Evolutionary conservation across 768 basidiomycete genomes (phyloP), one percentile per base, ranked within the genome.

Genomic region (Clathrus columnatus): DNA sequence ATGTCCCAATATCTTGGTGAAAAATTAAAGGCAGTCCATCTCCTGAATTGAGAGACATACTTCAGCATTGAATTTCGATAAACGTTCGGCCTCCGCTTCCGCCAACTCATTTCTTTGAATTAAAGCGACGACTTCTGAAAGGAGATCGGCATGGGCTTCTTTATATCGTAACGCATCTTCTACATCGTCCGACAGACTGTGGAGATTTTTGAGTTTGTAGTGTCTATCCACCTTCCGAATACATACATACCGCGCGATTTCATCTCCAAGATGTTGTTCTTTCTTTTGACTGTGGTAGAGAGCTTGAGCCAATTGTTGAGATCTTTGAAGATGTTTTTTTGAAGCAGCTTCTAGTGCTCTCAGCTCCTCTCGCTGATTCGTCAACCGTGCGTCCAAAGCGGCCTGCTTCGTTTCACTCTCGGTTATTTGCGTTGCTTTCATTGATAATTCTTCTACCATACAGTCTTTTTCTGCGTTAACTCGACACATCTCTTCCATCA

Each of bases 31-130:
- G 10, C 48, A 18, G 42, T 20, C n/a, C 42, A 16, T 20, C 5
- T 5, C 28, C 29, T 27, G 4, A 17, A 21, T 36, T 17, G 50
- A 36, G 11, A 32, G 18, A n/a, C 2, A 47, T 18, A 48, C 54
- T 27, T 92, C 83, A 0, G 89, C 87, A 60, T 94, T 94, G 70
- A 91, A 85, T 62, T 75, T 77, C 60, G 86, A 83, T 43, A 95
- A 75, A n/a, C 75, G 72, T 36, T 78, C 73, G 0, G 86, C 82
- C 65, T 95, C 93, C 42, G 83, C 83, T 63, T 92, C 85, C 6
- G 89, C 88, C 30, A 92, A 73, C 28, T 82, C 77, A 60, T 91
- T 89, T 10, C 85, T 77, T 11, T 79, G 77, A 17, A 84, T 69
- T 8, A 94, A 75, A 5, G 77, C 72, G 17, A 75, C 76, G 24